Evolutionary conservation across 768 basidiomycete species (phyloP), one percentile per base, ranked within the genome.

Genomic region (Nidularia sp.): DNA sequence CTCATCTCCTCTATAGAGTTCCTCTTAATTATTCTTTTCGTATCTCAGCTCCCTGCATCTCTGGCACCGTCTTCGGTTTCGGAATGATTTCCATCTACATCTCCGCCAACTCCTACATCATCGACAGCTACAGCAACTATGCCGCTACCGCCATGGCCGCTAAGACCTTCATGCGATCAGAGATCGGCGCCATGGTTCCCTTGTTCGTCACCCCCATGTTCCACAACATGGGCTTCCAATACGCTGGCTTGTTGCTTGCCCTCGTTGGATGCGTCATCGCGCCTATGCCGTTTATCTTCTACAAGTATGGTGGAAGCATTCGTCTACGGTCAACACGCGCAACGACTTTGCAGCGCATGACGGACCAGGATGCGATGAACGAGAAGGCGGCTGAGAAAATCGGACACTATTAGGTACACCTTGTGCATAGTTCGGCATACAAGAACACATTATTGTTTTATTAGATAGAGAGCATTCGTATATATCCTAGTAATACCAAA

Each of bases 121-220:
- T 76, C 54, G 74, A 75, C 61, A 69, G 68, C 13, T 73, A 72
- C 63, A 66, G 64, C 55, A 57, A 58, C 45, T 75, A 66, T 56
- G 75, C 75, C 7, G 76, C 77, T 0, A 71, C 70, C n/a, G 76
- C 75, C 4, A 69, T 77, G 53, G 72, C 74, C 1, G 76, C 75
- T 7, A 75, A 74, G 53, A 75, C 77, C 29, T 55, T 73, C 33
- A 53, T 73, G 57, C 68, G 73, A 7, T 68, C 70, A 2, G 66
- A 65, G 45, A 58, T 69, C 35, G 70, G 70, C 15, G 66, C 70
- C 9, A 62, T 65, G 51, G 62, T 76, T 15, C 73, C 72, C 5
- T 61, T 76, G 15, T 76, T 69, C 55, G 68, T 71, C 10, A 60
- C 61, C 34, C 72, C 70, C 60, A 75, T 75, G 73, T 73, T 73